Base-by-base conservation (phyloP, 805 yeast species). In the Kuraishia piskuri region DNA sequence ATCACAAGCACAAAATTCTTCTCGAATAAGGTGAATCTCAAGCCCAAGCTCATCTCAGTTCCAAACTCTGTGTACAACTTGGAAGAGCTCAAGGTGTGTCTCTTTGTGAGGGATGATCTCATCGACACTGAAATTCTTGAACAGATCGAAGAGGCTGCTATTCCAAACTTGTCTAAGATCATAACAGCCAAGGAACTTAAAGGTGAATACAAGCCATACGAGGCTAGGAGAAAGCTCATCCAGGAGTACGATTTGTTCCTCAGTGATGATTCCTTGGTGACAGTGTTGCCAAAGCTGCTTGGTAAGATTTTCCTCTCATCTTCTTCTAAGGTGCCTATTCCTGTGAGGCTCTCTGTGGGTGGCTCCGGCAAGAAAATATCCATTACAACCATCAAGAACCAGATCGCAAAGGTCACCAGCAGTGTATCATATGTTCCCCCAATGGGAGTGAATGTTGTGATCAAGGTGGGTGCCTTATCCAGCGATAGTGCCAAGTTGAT, bases 161-260 rank as follows among this genome's bases (percentile, higher is more conserved):
- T 80, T 31, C 77, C 79, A 22, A 68, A 78, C 45, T 68, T 81
- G 48, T 54, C 68, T 22, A 77, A 78, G 61, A 83, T 91, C 53
- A 75, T 90, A 36, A 78, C 94, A 5, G 84, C 85, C 53, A 75
- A 81, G 49, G 86, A 90, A 59, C 75, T 94, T 58, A 89, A 89
- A 68, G 88, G 90, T 36, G 86, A 85, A 56, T 92, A 83, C 76
- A 90, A 90, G 71, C 81, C 88, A n/a, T 94, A 73, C 62, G 97
- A 94, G 69, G 84, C 90, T 55, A 84, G 90, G 68, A 83, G 97
- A 67, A 84, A 83, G 57, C 80, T 94, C 56, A 69, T 77, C 47
- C 67, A 75, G 17, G 83, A 81, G 55, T 88, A 80, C 65, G 96
- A 90, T 61, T 59, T 90, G 56, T 88, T 94, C 68, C 65, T 94